Evolutionary conservation across 345 rosid genomes (phyloP), one percentile per base, ranked within the genome.

Genomic region (Aquilaria yunnanensis): DNA sequence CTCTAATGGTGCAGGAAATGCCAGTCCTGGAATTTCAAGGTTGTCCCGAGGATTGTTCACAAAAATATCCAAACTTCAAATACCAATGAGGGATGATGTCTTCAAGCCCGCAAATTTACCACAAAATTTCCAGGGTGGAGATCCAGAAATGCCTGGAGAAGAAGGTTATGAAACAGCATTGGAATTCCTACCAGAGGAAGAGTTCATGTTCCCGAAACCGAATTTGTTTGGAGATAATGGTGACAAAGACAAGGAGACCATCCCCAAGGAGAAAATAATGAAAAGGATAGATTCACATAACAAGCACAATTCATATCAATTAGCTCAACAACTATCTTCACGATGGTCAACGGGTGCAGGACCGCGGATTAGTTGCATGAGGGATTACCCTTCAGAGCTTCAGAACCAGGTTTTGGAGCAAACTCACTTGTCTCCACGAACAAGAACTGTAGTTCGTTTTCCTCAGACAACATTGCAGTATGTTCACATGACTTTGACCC

Each of bases 291-390:
- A 84, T 70, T 88, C 97, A 30, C 97, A 94, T 60, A 85, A 85
- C 55, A 83, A 79, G 75, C 65, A 77, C 66, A 81, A 75, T 53
- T 83, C 97, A 0, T 94, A 86, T 47, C 95, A 94, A 69, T 61
- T 94, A 75, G 99, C 88, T 47, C 74, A 81, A 62, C 84, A 92
- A 33, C 65, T 94, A 57, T 80, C 81, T n/a, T 81, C 84, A 3
- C 85, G 68, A 72, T 94, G 99, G 99, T 83, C 85, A 0, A 90
- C 97, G 0, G 97, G 99, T 9, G 99, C 89, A 2, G 99, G 99
- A 4, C 95, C 99, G 2, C 72, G 99, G 50, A 94, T 94, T 46
- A 88, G 99, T 43, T 88, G 97, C 77, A 86, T 94, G 95, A 86
- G 92, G 72, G 99, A 94, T 57, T 94, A 90, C 62, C 99, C 97